Evolutionary conservation across 2,329 filamentous ascomycete species (phyloP), one percentile per base, ranked within the genome.

Genomic region (Cladophialophora bantiana): DNA sequence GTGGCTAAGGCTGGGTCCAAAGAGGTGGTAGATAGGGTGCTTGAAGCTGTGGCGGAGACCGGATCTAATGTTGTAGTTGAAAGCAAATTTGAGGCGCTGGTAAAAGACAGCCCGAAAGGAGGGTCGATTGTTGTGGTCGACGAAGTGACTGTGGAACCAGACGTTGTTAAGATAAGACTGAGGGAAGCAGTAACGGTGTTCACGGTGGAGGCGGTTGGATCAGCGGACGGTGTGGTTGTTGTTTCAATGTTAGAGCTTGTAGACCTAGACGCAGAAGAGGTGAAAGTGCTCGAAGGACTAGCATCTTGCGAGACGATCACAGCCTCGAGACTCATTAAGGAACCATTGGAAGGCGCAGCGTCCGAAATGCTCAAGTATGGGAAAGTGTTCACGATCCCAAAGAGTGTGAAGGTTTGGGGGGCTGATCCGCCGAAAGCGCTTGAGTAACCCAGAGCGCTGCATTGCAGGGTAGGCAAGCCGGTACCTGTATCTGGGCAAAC

Each of bases 341-440:
- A 20, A 18, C 40, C 45, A 55, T 62, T 34, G 6, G 48, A 18
- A 38, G 59, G 45, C 31, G 20, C 31, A 13, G 35, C 32, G 10
- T 42, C 54, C 3, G 45, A 45, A 34, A 62, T 62, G 32, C 40
- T 13, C 34, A 62, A 32, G 48, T 55, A 54, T 5, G 59, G 59
- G 34, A 54, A 62, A 3, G 40, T 48, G 3, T 20, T 4, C 31
- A 54, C 26, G 26, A 26, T 26, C 26, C 26, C 26, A 26, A 26
- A 26, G 26, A 26, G 26, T 3, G 26, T 26, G 26, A 26, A 26
- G 26, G 26, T 26, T 26, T 26, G 26, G 26, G 26, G 26, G 26
- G 26, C 26, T 26, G 26, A 26, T 26, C 26, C 26, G 26, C 26
- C 26, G 26, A 26, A 26, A 26, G 26, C 26, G 26, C 26, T 35